Evolutionary conservation across 2,329 filamentous ascomycete genomes (phyloP).

Genomic region (Kalmusia sp.): DNA sequence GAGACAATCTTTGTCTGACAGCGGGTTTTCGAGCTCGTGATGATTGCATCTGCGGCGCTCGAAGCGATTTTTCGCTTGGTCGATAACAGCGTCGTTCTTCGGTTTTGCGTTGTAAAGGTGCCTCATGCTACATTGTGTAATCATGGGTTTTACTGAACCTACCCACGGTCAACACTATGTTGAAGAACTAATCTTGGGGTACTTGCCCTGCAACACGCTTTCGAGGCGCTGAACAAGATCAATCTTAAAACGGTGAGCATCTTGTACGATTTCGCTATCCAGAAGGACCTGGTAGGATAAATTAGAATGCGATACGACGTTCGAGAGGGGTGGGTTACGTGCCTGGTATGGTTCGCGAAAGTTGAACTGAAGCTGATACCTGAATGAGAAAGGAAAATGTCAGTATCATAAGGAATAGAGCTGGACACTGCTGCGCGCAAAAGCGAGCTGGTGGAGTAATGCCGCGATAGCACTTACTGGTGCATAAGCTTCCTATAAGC

Average conservation of each 20-base stretch:
- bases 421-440: too few relatives aligned
- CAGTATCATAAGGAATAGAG: too few relatives aligned
- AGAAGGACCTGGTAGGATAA: constrained; percentile 56
- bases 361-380: too few relatives aligned
- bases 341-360: constrained; percentile 97
- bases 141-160: constrained; percentile 56
- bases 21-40: constrained; percentile 74
- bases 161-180: not conserved
- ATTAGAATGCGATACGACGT: not conserved
- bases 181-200: constrained; percentile 67
- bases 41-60: constrained; percentile 82
- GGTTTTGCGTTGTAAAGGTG: constrained; percentile 73
- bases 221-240: constrained; percentile 77
- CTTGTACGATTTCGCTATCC: constrained; percentile 83
- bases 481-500: constrained; percentile 92
- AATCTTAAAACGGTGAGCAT: constrained; percentile 87
- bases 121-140: constrained; percentile 81
- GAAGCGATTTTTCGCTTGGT: constrained; percentile 74
- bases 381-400: too few relatives aligned
- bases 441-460: too few relatives aligned
- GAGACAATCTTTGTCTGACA: constrained; percentile 74
- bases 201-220: constrained; percentile 83
- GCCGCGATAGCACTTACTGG: too few relatives aligned
- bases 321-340: not conserved
- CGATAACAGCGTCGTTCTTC: constrained; percentile 67